A percentile compares a stretch with the other conserved stretches of the same genome.
These are phyloP conservation scores for Cladosporium austrohemisphaericum DNA, from an alignment of 2,329 filamentous ascomycete genomes.

Conservation along the genomic window DNA sequence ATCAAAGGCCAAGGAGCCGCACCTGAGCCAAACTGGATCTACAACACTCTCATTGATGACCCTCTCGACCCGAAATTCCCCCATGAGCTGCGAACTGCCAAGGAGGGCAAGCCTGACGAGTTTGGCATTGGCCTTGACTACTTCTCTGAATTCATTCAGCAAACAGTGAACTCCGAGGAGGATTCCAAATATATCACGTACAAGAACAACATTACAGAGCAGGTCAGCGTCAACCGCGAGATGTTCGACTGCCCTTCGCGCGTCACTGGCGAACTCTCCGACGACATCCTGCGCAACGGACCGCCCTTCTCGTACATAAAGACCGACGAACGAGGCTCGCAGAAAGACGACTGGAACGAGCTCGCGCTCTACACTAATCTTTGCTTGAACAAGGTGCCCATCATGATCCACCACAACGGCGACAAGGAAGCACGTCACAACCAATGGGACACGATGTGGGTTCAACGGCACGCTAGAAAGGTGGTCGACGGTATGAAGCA, in stretches of 20 bases:
- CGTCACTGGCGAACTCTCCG: conserved; percentile 14
- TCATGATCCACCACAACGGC: conserved; percentile 29
- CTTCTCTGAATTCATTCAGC: conserved; percentile 19
- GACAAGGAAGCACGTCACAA: conserved; percentile 18
- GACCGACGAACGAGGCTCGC: neutral
- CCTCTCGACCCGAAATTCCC: conserved; percentile 21
- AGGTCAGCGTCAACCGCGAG: conserved; percentile 9
- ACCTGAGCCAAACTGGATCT: conserved; percentile 8
- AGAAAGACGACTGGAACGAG: conserved; percentile 18
- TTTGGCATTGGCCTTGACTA: conserved; percentile 23
- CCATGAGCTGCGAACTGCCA: conserved; percentile 15
- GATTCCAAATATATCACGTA: conserved; percentile 19
- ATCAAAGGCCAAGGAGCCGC: conserved; percentile 1
- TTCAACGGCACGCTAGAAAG: conserved; percentile 18
- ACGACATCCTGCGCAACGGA: conserved; percentile 14
- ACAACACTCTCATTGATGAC: conserved; percentile 19
- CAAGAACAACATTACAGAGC: conserved; percentile 14
- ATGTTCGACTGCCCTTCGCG: conserved; percentile 19
- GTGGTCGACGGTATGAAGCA: conserved; percentile 14
- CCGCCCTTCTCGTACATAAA: conserved; percentile 11
- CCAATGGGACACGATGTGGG: conserved; percentile 20
- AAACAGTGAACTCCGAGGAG: conserved; percentile 20
- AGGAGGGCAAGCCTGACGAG: conserved; percentile 20
- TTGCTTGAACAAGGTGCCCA: conserved; percentile 24
- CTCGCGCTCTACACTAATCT: conserved; percentile 24